Evolutionary conservation across 345 rosid genomes (phyloP), one percentile per base, ranked within the genome.

Genomic region (Hevea brasiliensis): DNA sequence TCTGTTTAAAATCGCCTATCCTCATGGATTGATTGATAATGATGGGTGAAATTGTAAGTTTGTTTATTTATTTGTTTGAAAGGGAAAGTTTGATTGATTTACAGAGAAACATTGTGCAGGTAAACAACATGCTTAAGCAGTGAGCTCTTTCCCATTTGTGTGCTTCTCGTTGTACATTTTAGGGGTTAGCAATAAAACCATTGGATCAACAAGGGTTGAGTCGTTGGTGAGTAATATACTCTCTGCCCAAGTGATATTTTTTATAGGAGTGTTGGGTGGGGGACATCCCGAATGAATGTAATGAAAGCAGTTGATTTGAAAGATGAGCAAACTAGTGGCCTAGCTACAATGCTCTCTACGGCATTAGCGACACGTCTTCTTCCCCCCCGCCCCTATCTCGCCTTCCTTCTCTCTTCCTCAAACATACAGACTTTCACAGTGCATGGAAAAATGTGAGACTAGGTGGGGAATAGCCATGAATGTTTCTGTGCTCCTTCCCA

Each of bases 231-330:
- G n/a, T n/a, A n/a, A n/a, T n/a, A n/a, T n/a, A n/a, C n/a, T n/a
- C n/a, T n/a, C n/a, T n/a, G n/a, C n/a, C n/a, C n/a, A n/a, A n/a
- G n/a, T n/a, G n/a, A n/a, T n/a, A 32, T 32, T 32, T 32, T 32
- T 32, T 32, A 4, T 32, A 32, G 2, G 37, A 4, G 37, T 1
- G 37, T 32, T 32, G 37, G 37, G 37, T 32, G 37, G 37, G 37
- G 37, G 37, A 32, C 37, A 32, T 32, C 4, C 4, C 37, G 37
- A 14, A 29, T 32, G 12, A 51, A 51, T 50, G 48, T 47, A 56
- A 27, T 61, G 66, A 70, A 56, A 42, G 27, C 9, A 63, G 64
- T 76, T 68, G 73, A 80, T 77, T 71, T 41, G 70, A 68, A 80
- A 79, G 71, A 56, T 14, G 47, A 47, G 67, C 32, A 60, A 42